Evolutionary conservation across 2,329 filamentous ascomycete species (phyloP).

Genomic region (Fusarium nelsonii): DNA sequence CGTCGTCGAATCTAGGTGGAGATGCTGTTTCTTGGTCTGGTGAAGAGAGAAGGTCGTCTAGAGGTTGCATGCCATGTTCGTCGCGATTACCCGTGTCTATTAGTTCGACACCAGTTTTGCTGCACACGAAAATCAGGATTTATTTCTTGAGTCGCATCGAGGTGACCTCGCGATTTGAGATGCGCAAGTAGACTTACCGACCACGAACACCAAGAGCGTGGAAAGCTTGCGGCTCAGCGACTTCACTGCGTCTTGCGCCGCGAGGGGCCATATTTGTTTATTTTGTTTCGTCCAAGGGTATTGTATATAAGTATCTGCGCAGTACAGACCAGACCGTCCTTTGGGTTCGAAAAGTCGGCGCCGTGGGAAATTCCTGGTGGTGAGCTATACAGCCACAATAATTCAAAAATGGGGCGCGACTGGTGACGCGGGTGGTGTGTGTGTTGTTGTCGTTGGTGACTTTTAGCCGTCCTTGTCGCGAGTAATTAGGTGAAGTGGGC

Average conservation of each 20-base stretch:
- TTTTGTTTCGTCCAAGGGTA: not conserved
- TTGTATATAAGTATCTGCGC: not conserved
- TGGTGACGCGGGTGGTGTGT: conserved; percentile 43
- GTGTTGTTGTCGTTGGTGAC: conserved; percentile 34
- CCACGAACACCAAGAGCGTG: conserved; percentile 54
- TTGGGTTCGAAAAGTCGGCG: not conserved
- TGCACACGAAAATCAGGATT: conserved; percentile 54
- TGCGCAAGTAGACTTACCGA: conserved; percentile 51
- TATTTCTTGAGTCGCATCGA: not conserved
- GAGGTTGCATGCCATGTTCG: conserved; percentile 90
- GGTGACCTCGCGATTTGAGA: not conserved
- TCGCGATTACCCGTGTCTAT: conserved; percentile 84
- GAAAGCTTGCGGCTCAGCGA: conserved; percentile 50
- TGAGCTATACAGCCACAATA: conserved; percentile 24
- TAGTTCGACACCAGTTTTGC: conserved; percentile 89
- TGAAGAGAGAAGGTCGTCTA: conserved; percentile 90
- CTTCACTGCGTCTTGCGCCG: conserved; percentile 48
- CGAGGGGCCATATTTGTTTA: conserved; percentile 51
- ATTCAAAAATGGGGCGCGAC: conserved; percentile 39
- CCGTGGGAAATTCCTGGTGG: conserved; percentile 7
- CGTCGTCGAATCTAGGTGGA: conserved; percentile 43
- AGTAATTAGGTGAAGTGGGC: conserved; percentile 27
- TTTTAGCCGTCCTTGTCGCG: conserved; percentile 31
- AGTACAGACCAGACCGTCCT: not conserved
- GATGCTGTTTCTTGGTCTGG: conserved; percentile 68